Conservation (phyloP, 208 protist genomes). For the Leishmania tropica region DNA sequence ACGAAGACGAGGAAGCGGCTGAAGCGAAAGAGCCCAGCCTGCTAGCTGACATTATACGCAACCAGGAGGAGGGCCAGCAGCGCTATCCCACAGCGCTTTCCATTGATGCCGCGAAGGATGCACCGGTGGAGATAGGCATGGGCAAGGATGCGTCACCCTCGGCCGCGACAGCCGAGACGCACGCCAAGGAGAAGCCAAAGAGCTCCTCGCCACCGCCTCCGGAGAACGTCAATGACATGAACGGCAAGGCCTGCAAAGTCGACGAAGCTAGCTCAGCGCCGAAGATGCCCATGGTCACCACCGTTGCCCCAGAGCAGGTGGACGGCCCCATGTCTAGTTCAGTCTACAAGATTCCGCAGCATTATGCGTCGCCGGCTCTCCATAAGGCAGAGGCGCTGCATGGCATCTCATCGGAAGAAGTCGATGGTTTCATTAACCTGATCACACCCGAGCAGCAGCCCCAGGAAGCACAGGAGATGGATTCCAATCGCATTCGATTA, state of each 20-base stretch:
- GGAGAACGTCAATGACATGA: not conserved
- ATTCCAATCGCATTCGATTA: not conserved
- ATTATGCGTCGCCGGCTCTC: conserved; percentile 9
- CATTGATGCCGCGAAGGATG: conserved; percentile 19
- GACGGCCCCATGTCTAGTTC: not conserved
- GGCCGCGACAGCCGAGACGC: not conserved
- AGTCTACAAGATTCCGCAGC: conserved; percentile 17
- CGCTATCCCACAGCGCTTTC: conserved; percentile 23
- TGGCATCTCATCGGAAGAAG: conserved; percentile 4
- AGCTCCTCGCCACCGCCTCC: not conserved
- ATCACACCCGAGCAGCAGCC: conserved; percentile 16
- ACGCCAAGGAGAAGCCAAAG: not conserved
- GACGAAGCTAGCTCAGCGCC: not conserved
- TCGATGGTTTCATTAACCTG: conserved; percentile 5
- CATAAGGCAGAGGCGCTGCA: not conserved
- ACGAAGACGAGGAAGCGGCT: not conserved
- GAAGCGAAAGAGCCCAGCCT: conserved; percentile 9
- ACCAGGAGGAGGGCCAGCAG: conserved; percentile 27
- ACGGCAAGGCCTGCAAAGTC: not conserved
- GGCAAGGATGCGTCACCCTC: conserved; percentile 1
- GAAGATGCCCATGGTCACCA: not conserved
- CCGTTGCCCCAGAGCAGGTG: not conserved
- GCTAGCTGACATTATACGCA: conserved; percentile 16
- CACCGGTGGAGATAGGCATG: conserved; percentile 26
- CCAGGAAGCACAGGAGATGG: not conserved